Conservation (phyloP, 225 moss, liverwort and hornwort species). For the Neckera pumila region DNA sequence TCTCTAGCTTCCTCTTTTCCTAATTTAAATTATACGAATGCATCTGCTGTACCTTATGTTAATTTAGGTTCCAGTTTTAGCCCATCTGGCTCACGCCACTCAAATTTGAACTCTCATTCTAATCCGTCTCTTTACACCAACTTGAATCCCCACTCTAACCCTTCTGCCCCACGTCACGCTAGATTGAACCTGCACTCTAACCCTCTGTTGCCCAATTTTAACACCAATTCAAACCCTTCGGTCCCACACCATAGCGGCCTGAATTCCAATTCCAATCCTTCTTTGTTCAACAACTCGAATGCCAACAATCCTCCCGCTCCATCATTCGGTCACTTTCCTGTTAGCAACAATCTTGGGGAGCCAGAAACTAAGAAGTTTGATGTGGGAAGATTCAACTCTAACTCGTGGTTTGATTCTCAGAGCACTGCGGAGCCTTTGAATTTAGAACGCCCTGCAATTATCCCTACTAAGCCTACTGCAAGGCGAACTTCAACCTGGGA, state of each 20-base stretch:
- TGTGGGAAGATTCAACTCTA: slow-evolving; percentile 31
- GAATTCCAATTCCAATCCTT: slow-evolving; percentile 10
- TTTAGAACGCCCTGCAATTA: slow-evolving; percentile 36
- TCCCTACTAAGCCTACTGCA: slow-evolving; percentile 48
- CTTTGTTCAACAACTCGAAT: slow-evolving; percentile 5
- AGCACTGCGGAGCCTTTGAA: slow-evolving; percentile 8
- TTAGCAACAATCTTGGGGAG: slow-evolving; percentile 17
- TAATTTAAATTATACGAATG: slow-evolving; percentile 13
- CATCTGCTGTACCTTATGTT: slow-evolving; percentile 11
- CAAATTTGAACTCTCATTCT: slow-evolving; percentile 6
- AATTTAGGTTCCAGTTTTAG: slow-evolving; percentile 12
- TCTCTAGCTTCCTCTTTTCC: slow-evolving; percentile 9
- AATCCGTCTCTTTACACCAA: slow-evolving; percentile 3
- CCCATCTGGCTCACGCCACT: slow-evolving; percentile 3
- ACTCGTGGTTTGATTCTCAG: slow-evolving; percentile 39
- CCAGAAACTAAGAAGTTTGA: slow-evolving; percentile 27
- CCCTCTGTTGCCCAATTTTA: slow-evolving; percentile 10
- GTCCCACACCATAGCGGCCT: neutral
- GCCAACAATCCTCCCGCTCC: slow-evolving; percentile 6
- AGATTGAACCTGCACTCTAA: slow-evolving; percentile 9
- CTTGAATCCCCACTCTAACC: neutral
- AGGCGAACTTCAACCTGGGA: slow-evolving; percentile 47
- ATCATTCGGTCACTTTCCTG: slow-evolving; percentile 11
- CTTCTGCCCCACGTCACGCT: slow-evolving; percentile 1
- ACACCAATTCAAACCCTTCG: slow-evolving; percentile 8